These are phyloP conservation scores for Neocallimastix lanati DNA, from an alignment of 192 early-diverging fungal genomes.

Conservation along the genomic window DNA sequence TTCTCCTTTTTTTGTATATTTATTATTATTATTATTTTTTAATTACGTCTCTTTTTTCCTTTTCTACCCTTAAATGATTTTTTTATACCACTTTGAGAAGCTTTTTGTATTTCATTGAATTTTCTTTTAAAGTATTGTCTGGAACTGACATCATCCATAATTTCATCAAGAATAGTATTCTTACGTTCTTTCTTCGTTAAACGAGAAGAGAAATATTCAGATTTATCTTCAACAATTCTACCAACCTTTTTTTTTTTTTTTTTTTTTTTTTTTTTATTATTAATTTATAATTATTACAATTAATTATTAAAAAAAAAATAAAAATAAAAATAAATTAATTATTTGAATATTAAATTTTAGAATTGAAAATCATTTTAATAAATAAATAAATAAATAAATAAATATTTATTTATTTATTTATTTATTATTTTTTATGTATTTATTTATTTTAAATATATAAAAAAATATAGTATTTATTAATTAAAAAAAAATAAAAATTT, in stretches of 20 bases:
- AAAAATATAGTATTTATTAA: too few relatives aligned
- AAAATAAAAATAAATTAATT: too few relatives aligned
- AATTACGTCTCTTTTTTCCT: neutral
- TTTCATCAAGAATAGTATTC: conserved; percentile 67
- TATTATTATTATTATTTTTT: neutral
- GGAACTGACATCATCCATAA: conserved; percentile 55
- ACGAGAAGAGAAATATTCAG: conserved; percentile 77
- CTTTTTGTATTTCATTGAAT: conserved; percentile 54
- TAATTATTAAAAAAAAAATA: too few relatives aligned
- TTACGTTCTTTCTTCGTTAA: conserved; percentile 69
- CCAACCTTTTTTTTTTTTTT: conserved; percentile 23
- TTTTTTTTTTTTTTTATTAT: neutral
- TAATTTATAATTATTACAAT: neutral
- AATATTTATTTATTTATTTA: too few relatives aligned
- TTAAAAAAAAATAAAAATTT: too few relatives aligned
- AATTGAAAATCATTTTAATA: too few relatives aligned
- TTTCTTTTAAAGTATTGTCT: conserved; percentile 76
- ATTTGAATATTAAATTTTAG: too few relatives aligned
- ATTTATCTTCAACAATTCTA: conserved; percentile 71
- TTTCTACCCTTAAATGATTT: neutral
- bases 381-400: too few relatives aligned
- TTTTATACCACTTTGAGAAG: conserved; percentile 12
- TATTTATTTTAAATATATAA: too few relatives aligned
- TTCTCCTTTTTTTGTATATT: too few relatives aligned
- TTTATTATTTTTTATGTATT: too few relatives aligned